Evolutionary conservation across 2,329 filamentous ascomycete genomes (phyloP).

Genomic region (Cladosporium sp.): DNA sequence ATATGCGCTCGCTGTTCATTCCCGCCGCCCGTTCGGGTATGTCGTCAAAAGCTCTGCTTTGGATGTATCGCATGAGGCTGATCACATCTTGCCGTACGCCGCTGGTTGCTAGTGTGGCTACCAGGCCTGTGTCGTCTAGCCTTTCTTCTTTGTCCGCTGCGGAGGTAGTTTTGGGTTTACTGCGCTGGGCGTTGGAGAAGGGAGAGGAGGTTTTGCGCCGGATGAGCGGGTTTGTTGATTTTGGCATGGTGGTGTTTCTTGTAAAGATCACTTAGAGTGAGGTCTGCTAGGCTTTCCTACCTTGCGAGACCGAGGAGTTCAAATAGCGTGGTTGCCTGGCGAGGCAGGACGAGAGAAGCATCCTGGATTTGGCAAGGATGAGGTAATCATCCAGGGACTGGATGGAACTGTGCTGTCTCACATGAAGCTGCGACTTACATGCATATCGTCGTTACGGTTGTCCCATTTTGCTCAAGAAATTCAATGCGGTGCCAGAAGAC

Average conservation of each 20-base stretch:
- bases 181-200: conserved; percentile 34
- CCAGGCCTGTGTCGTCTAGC: conserved; percentile 59
- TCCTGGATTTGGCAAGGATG: neutral
- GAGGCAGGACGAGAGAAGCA: neutral
- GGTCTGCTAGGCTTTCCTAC: neutral
- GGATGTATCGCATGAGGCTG: conserved; percentile 54
- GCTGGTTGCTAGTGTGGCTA: conserved; percentile 53
- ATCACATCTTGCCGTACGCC: conserved; percentile 57
- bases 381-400: conserved; percentile 6
- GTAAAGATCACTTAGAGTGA: too few relatives aligned
- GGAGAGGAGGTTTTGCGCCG: conserved; percentile 37
- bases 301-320: neutral
- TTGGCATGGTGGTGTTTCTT: conserved; percentile 23
- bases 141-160: conserved; percentile 32
- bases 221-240: conserved; percentile 26
- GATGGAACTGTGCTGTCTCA: neutral
- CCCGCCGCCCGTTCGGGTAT: conserved; percentile 56
- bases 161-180: conserved; percentile 27
- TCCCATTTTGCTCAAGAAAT: too few relatives aligned
- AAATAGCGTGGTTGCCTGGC: neutral
- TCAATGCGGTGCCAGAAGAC: too few relatives aligned
- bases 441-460: too few relatives aligned
- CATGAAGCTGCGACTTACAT: neutral
- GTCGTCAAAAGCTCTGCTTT: conserved; percentile 58
- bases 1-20: conserved; percentile 60